Conservation (phyloP, 805 yeast genomes). For the Starmerella ratchasimensis region DNA sequence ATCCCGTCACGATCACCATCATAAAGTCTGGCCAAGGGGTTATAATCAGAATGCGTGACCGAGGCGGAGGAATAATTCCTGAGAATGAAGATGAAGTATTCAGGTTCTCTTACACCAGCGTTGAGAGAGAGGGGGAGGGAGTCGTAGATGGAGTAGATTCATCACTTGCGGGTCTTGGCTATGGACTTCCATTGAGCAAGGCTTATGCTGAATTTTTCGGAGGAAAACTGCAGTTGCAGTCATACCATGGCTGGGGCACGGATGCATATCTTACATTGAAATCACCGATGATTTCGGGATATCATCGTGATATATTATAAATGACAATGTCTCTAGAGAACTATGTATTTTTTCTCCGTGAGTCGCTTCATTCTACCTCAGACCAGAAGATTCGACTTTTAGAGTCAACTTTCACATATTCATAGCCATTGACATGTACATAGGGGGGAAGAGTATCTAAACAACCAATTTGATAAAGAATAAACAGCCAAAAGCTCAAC, state of each 20-base stretch:
- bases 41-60: slow-evolving; percentile 67
- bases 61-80: slow-evolving; percentile 78
- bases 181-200: slow-evolving; percentile 75
- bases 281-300: slow-evolving; percentile 19
- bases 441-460: too few species aligned
- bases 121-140: slow-evolving; percentile 36
- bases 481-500: too few species aligned
- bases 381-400: too few species aligned
- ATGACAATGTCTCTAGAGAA: too few species aligned
- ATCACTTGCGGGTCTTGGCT: slow-evolving; percentile 87
- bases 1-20: slow-evolving; percentile 38
- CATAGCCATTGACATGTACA: too few species aligned
- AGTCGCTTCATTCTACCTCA: too few species aligned
- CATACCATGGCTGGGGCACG: slow-evolving; percentile 65
- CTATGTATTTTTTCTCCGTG: too few species aligned
- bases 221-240: slow-evolving; percentile 54
- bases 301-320: slow-evolving; percentile 11
- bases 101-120: slow-evolving; percentile 78
- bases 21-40: slow-evolving; percentile 36
- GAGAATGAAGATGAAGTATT: slow-evolving; percentile 53
- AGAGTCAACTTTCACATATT: too few species aligned
- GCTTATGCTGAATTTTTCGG: slow-evolving; percentile 64
- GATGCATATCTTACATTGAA: slow-evolving; percentile 45
- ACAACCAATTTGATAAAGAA: too few species aligned
- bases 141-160: slow-evolving; percentile 59